Percentiles rank a stretch among this genome's conserved stretches.
phyloP scores from a whole-genome alignment of 2,329 filamentous ascomycete genomes.

The Aspergillus pseudotamarii region DNA sequence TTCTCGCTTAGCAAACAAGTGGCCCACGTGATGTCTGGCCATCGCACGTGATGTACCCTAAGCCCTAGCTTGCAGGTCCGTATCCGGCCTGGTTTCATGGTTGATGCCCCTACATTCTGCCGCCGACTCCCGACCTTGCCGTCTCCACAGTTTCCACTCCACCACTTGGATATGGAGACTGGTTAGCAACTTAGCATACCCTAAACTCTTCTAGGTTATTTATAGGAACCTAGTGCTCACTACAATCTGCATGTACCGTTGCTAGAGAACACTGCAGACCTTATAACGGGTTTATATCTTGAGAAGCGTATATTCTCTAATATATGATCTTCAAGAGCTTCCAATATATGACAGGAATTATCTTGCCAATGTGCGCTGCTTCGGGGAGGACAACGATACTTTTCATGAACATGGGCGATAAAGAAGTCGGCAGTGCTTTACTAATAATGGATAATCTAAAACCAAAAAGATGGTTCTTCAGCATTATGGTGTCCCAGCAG shows the following conservation, averaged over 20 bases:
- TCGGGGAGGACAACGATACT: neutral
- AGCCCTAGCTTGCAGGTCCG: constrained; percentile 36
- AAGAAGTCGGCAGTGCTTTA: neutral
- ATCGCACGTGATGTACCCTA: constrained; percentile 32
- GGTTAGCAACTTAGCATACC: neutral
- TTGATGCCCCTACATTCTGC: neutral
- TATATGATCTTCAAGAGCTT: too few species aligned
- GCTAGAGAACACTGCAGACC: neutral
- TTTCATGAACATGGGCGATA: neutral
- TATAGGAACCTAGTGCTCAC: neutral
- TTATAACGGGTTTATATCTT: neutral
- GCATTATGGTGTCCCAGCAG: neutral
- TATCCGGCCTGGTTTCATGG: neutral
- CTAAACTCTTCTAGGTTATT: neutral
- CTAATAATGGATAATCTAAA: too few species aligned
- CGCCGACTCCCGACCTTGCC: constrained; percentile 6
- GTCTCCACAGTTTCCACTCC: constrained; percentile 17
- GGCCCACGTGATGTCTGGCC: constrained; percentile 18
- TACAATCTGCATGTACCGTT: neutral
- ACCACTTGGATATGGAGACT: neutral
- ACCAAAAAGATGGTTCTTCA: neutral
- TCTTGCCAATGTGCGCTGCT: too few species aligned
- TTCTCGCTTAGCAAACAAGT: constrained; percentile 49
- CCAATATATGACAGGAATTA: too few species aligned
- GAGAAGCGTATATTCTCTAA: too few species aligned